A percentile compares a stretch with the other conserved stretches of the same genome.
Conservation (phyloP, 31 red algal species). For the Porphyra umbilicalis region DNA sequence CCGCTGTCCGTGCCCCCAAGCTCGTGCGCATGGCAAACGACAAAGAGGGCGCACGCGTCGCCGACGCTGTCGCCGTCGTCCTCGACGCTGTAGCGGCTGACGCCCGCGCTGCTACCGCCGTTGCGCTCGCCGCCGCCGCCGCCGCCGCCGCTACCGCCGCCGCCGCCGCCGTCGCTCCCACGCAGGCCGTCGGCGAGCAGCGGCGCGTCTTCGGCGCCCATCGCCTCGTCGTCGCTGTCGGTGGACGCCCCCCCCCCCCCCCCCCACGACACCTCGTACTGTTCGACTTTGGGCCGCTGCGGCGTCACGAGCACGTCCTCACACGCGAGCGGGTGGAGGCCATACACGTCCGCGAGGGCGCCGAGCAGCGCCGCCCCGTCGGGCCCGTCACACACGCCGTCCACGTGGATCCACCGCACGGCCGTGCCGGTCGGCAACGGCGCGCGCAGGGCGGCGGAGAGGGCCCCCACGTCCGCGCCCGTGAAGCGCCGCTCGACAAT, state of each 20-base stretch:
- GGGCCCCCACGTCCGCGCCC: not conserved
- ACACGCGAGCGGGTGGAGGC: slow-evolving; percentile 12
- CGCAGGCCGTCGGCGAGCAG: not conserved
- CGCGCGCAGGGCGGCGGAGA: not conserved
- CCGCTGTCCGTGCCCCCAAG: slow-evolving; percentile 1
- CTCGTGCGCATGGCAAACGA: slow-evolving; percentile 8
- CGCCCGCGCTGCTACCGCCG: too few species aligned
- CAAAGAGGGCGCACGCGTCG: not conserved
- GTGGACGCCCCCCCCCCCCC: not conserved
- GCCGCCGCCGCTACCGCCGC: too few species aligned
- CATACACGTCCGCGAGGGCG: not conserved
- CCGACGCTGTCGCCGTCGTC: not conserved
- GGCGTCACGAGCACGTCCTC: slow-evolving; percentile 15
- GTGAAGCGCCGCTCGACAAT: not conserved
- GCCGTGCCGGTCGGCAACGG: not conserved
- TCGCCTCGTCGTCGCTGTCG: not conserved
- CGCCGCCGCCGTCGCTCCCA: not conserved
- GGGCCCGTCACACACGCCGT: not conserved
- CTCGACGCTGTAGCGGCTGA: not conserved
- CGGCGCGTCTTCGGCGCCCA: not conserved
- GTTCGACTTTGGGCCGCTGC: slow-evolving; percentile 7
- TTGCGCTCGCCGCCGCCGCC: not conserved
- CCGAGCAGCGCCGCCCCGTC: not conserved
- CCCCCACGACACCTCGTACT: not conserved
- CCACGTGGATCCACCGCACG: slow-evolving; percentile 12